Conservation (phyloP, 305 asterid species). For the Fraxinus dipetala region DNA sequence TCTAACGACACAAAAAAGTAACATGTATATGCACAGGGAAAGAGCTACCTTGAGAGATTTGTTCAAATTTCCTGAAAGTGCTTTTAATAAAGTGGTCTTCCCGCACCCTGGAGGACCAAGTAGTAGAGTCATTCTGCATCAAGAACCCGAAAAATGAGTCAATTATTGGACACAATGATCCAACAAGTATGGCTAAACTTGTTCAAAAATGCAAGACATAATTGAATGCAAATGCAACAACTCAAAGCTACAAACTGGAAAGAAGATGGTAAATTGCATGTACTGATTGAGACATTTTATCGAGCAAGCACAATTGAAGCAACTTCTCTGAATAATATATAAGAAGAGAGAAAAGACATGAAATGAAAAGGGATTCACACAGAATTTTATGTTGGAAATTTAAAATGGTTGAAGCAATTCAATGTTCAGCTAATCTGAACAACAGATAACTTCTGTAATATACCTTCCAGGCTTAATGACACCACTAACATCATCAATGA, state of each 20-base stretch:
- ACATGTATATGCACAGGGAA: not conserved
- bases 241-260: not conserved
- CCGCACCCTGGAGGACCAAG: constrained; percentile 60
- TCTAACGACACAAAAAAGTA: not conserved
- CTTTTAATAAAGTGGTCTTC: constrained; percentile 45
- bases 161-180: not conserved
- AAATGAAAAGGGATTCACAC: not conserved
- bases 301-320: not conserved
- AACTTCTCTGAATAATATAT: not conserved
- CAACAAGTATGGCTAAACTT: not conserved
- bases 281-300: not conserved
- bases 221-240: not conserved
- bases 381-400: not conserved
- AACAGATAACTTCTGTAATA: not conserved
- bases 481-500: constrained; percentile 44
- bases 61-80: constrained; percentile 43
- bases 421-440: not conserved
- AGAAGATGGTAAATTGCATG: not conserved
- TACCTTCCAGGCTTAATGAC: constrained; percentile 53
- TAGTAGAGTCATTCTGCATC: constrained; percentile 43
- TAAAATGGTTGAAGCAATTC: not conserved
- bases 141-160: not conserved
- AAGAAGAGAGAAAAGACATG: not conserved
- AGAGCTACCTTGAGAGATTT: constrained; percentile 38
- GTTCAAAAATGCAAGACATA: not conserved